These are phyloP conservation scores for Porodaedalea pini DNA, from an alignment of 1,284 basidiomycete species.

Conservation along the genomic window DNA sequence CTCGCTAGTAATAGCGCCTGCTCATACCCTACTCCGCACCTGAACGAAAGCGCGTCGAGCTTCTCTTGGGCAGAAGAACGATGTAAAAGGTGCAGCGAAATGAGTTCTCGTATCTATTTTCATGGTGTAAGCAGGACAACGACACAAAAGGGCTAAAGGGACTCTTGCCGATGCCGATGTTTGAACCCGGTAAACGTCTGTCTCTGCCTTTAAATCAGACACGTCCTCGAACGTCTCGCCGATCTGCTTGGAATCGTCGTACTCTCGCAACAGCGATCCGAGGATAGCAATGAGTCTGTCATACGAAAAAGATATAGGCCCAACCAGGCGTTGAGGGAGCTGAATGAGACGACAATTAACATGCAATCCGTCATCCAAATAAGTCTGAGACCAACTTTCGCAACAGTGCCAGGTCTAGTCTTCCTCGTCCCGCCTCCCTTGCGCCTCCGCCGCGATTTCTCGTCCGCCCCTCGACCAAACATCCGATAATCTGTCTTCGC, in stretches of 20 bases:
- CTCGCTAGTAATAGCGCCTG: conserved; percentile 57
- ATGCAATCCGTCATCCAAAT: too few species aligned
- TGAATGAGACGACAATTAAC: conserved; percentile 28
- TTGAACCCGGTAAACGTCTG: conserved; percentile 60
- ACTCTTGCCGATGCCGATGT: conserved; percentile 53
- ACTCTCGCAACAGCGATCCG: conserved; percentile 79
- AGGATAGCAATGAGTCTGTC: conserved; percentile 84
- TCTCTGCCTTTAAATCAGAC: conserved; percentile 63
- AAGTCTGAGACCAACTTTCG: conserved; percentile 21
- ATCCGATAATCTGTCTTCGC: conserved; percentile 76
- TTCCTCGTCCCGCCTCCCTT: conserved; percentile 40
- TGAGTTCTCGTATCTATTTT: conserved; percentile 68
- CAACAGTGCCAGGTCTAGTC: conserved; percentile 25
- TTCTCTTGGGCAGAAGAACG: conserved; percentile 65
- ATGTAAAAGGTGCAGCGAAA: conserved; percentile 63
- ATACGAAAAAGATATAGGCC: conserved; percentile 77
- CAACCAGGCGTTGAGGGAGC: conserved; percentile 77
- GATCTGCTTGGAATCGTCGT: conserved; percentile 57
- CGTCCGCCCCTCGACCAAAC: conserved; percentile 70
- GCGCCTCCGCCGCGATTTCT: conserved; percentile 56
- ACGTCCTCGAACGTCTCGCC: conserved; percentile 41
- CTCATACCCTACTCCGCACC: conserved; percentile 74
- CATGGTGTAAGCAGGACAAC: conserved; percentile 5
- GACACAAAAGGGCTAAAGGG: neutral
- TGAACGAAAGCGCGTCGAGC: conserved; percentile 68